These are phyloP conservation scores for Hordeum pubiflorum DNA, from an alignment of 202 grass and related monocot genomes.

Conservation along the genomic window DNA sequence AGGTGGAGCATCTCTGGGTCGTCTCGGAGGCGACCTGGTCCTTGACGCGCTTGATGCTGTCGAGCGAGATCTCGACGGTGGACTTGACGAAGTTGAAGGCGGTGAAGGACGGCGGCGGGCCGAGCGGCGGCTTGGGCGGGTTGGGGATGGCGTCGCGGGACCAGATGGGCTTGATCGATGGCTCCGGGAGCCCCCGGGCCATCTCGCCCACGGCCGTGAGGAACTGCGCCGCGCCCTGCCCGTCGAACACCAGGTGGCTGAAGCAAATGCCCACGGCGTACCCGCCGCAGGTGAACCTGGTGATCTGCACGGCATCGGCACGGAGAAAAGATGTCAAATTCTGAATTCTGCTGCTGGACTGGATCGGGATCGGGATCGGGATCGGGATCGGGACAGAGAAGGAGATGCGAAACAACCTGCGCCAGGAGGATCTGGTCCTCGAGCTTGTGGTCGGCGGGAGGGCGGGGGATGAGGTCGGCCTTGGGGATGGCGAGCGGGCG, in stretches of 20 bases:
- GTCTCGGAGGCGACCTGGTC: background rate
- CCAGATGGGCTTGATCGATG: background rate
- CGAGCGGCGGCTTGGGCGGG: constrained; percentile 6
- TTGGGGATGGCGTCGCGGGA: constrained; percentile 1
- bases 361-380: background rate
- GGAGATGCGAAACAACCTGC: background rate
- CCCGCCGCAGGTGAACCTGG: background rate
- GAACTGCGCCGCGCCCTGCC: background rate
- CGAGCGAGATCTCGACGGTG: background rate
- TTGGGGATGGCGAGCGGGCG: constrained; percentile 4
- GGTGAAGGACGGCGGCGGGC: background rate
- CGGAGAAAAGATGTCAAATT: background rate
- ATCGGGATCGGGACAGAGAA: background rate
- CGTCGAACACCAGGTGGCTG: constrained; percentile 9
- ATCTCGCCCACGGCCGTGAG: background rate
- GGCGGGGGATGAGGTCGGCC: constrained; percentile 3
- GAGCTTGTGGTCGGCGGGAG: background rate
- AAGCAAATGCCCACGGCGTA: constrained; percentile 1
- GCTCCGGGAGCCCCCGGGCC: background rate
- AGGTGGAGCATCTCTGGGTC: background rate
- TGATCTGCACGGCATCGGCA: background rate
- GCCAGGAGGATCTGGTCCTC: background rate
- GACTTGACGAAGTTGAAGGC: constrained; percentile 1
- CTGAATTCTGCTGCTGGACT: background rate
- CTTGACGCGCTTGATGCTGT: constrained; percentile 12